Percentiles rank a stretch among this genome's conserved stretches.
These are phyloP conservation scores for Sungouiozyma ichnusensis DNA, from an alignment of 805 yeast species.

Conservation along the genomic window DNA sequence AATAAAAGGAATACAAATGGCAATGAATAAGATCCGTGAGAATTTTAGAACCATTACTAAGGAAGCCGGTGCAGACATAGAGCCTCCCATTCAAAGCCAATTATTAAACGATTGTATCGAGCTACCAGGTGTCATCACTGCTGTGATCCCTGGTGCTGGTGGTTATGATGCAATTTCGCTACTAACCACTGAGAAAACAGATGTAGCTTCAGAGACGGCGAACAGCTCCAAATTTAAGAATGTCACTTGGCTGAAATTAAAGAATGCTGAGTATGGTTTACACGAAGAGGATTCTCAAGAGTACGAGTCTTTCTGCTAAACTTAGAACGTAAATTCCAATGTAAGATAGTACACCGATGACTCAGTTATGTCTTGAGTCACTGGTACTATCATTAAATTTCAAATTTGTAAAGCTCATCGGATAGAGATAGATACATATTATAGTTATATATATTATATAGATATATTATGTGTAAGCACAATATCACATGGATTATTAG, in stretches of 20 bases:
- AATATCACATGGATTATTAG: no score
- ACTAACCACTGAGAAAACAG: slow-evolving; percentile 41
- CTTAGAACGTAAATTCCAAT: neutral
- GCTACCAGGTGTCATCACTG: slow-evolving; percentile 74
- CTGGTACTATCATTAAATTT: no score
- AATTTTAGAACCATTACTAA: slow-evolving; percentile 51
- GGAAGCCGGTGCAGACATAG: slow-evolving; percentile 74
- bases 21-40: slow-evolving; percentile 43
- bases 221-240: slow-evolving; percentile 28
- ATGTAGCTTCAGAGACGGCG: slow-evolving; percentile 24
- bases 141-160: slow-evolving; percentile 99
- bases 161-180: slow-evolving; percentile 89
- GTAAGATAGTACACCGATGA: no score
- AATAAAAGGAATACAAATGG: slow-evolving; percentile 28
- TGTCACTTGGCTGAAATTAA: slow-evolving; percentile 60
- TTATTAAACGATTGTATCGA: slow-evolving; percentile 49
- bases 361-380: no score
- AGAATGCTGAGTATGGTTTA: slow-evolving; percentile 53
- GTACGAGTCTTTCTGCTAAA: slow-evolving; percentile 15
- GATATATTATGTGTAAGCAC: no score
- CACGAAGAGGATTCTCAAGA: slow-evolving; percentile 34
- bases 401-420: neutral
- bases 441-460: neutral
- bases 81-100: slow-evolving; percentile 66
- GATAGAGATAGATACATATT: neutral